Evolutionary conservation across 2,329 filamentous ascomycete genomes (phyloP).

Genomic region (Cladosporium sp.): DNA sequence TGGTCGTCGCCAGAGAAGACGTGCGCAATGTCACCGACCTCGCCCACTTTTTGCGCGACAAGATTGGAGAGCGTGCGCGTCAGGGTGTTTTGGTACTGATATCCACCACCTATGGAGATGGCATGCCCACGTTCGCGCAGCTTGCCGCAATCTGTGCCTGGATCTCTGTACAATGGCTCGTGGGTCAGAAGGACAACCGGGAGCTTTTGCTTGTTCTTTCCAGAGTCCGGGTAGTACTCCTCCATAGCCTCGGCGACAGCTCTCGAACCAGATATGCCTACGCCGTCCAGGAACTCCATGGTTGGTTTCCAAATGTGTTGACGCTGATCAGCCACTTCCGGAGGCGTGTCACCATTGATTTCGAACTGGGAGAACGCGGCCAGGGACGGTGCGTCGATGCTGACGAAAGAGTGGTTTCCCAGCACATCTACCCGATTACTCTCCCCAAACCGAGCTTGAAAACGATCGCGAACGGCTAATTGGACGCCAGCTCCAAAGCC

Average conservation of each 20-base stretch:
- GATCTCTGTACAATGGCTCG: conserved; percentile 78
- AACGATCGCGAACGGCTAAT: conserved; percentile 72
- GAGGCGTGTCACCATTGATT: conserved; percentile 50
- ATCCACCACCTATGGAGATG: conserved; percentile 72
- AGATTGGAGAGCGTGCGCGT: conserved; percentile 69
- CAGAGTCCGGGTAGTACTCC: conserved; percentile 34
- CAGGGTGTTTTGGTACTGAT: conserved; percentile 96
- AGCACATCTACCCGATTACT: conserved; percentile 88
- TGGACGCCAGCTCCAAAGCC: conserved; percentile 88
- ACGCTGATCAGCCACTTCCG: conserved; percentile 30
- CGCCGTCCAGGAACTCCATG: conserved; percentile 67
- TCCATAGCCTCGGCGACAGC: conserved; percentile 64
- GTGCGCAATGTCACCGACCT: conserved; percentile 67
- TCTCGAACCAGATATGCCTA: conserved; percentile 62
- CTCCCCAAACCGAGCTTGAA: conserved; percentile 84
- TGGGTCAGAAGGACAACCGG: conserved; percentile 89
- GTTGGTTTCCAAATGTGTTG: conserved; percentile 67
- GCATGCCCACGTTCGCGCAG: conserved; percentile 82
- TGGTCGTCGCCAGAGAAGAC: conserved; percentile 97
- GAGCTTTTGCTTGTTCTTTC: conserved; percentile 49
- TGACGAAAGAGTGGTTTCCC: conserved; percentile 93
- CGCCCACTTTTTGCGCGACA: conserved; percentile 64
- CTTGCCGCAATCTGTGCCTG: conserved; percentile 83
- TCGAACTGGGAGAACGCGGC: conserved; percentile 65
- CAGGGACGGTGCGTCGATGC: conserved; percentile 81